Evolutionary conservation across 768 basidiomycete species (phyloP).

Genomic region (Crucibulum laeve): DNA sequence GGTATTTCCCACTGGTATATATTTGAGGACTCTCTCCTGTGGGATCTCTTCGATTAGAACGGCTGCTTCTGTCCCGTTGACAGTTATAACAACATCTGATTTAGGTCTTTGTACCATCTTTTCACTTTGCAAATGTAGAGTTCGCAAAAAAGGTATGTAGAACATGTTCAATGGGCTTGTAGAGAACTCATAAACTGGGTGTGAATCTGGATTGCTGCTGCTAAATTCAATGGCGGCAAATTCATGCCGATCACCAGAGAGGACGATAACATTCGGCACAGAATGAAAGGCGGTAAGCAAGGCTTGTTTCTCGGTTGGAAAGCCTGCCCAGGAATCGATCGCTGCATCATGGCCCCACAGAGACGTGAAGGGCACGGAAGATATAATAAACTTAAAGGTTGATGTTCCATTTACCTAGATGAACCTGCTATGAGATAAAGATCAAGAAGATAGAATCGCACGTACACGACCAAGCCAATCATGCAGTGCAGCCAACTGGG

Average conservation of each 20-base stretch:
- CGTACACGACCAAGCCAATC: slow-evolving; percentile 57
- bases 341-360: slow-evolving; percentile 64
- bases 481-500: slow-evolving; percentile 56
- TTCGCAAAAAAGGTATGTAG: slow-evolving; percentile 56
- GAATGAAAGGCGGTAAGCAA: slow-evolving; percentile 56
- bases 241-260: slow-evolving; percentile 77
- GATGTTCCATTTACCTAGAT: slow-evolving; percentile 60
- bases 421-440: not conserved
- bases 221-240: slow-evolving; percentile 69
- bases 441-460: not conserved
- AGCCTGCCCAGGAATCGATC: slow-evolving; percentile 69
- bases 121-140: slow-evolving; percentile 41
- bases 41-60: slow-evolving; percentile 36
- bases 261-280: slow-evolving; percentile 65
- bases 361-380: slow-evolving; percentile 70
- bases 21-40: slow-evolving; percentile 50
- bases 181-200: slow-evolving; percentile 58
- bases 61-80: slow-evolving; percentile 18
- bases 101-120: slow-evolving; percentile 31
- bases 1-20: slow-evolving; percentile 59
- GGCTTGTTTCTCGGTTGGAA: slow-evolving; percentile 50
- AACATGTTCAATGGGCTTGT: slow-evolving; percentile 72
- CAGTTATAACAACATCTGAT: slow-evolving; percentile 20
- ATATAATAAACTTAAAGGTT: slow-evolving; percentile 75
- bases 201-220: slow-evolving; percentile 23